Evolutionary conservation across 2,329 filamentous ascomycete genomes (phyloP), one percentile per base, ranked within the genome.

Genomic region (Cladosporium austrohemisphaericum): DNA sequence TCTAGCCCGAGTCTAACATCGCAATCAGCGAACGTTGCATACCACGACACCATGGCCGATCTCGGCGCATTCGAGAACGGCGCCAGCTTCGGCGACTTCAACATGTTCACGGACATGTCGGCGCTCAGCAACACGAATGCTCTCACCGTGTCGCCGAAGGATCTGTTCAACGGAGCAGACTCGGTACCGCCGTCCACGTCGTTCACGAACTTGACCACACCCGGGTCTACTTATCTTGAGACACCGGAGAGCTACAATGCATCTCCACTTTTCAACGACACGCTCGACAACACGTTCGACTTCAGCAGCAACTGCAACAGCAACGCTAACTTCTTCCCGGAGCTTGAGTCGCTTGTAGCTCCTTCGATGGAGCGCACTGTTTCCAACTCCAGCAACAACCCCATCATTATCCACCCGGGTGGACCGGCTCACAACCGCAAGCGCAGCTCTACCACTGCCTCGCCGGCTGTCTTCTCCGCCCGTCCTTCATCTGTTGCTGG

Each of bases 141-240:
- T 55, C 68, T 66, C 52, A 95, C 90, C 33, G 80, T 95, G 54
- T 95, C 90, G 54, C 90, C 90, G 16, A 84, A 87, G 68, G 89
- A 95, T 62, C 76, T 95, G 57, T 75, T 91, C 60, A 80, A 82
- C 58, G 81, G 87, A 61, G 45, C 20, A 2, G 75, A 78, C 52
- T 94, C 88, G 54, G 82, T 88, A 29, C 90, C 90, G 23, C 88
- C 88, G 63, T 95, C 90, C 2, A 78, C 84, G 38, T 83, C 87
- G 26, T 82, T 93, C 64, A 95, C 90, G 28, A 83, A 89, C 55
- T 65, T 95, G 68, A 95, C 89, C 50, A 93, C 90, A 52, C 90
- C 90, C 36, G 72, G 72, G 57, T 88, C 86, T n/a, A 76, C 82
- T 50, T 84, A 82, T 61, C 79, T 86, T 64, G 86, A 84, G 60